Conservation (phyloP, 148 eudicot species). For the Chenopodium album region DNA sequence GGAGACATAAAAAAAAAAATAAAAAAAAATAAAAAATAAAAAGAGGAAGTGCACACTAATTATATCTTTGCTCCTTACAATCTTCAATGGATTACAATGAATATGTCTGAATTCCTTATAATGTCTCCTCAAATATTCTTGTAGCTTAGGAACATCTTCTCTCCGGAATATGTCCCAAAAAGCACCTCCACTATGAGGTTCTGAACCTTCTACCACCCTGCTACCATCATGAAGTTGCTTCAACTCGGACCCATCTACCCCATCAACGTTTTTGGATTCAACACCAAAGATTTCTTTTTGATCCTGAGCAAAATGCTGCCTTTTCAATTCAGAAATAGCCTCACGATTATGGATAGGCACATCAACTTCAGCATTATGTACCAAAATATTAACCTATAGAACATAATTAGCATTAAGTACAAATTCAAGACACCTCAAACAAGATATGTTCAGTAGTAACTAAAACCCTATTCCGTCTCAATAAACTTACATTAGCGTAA, state of each 20-base stretch:
- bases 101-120: conserved; percentile 63
- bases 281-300: conserved; percentile 38
- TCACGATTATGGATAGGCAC: conserved; percentile 4
- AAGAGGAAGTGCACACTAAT: too few species aligned
- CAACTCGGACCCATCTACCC: background rate
- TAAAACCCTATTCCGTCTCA: background rate
- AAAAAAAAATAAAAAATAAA: too few species aligned
- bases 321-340: conserved; percentile 29
- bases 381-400: conserved; percentile 58
- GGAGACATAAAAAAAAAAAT: too few species aligned
- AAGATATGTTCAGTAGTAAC: background rate
- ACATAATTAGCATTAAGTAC: background rate
- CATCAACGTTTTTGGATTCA: background rate
- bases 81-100: conserved; percentile 37
- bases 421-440: conserved; percentile 3
- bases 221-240: background rate
- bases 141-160: conserved; percentile 62
- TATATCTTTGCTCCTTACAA: too few species aligned
- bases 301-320: conserved; percentile 40
- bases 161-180: conserved; percentile 76
- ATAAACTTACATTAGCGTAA: background rate
- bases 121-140: conserved; percentile 60
- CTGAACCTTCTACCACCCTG: conserved; percentile 13
- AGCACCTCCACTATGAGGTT: conserved; percentile 48
- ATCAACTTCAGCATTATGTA: conserved; percentile 49